These are phyloP conservation scores for Arctium lappa DNA, from an alignment of 129 eudicot species.

Conservation along the genomic window DNA sequence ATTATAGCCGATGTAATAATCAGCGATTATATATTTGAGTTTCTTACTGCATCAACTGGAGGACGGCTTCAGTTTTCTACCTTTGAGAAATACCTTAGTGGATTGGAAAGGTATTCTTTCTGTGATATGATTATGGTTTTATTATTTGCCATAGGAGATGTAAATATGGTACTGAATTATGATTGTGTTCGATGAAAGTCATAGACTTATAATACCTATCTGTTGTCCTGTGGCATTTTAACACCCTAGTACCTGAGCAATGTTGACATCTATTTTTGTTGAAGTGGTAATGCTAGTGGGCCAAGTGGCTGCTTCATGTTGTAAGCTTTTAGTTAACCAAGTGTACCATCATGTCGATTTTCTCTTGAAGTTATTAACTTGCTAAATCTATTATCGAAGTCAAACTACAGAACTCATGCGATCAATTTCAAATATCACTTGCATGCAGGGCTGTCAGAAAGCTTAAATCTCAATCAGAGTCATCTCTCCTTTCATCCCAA, in stretches of 20 bases:
- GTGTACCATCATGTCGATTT: not conserved
- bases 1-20: conserved; percentile 76
- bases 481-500: conserved; percentile 68
- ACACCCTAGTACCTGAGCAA: not conserved
- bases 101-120: conserved; percentile 65
- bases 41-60: conserved; percentile 67
- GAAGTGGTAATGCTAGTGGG: not conserved
- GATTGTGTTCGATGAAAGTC: not conserved
- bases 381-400: not conserved
- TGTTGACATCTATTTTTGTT: not conserved
- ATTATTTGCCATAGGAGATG: not conserved
- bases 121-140: not conserved
- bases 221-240: not conserved
- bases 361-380: not conserved
- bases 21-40: conserved; percentile 70
- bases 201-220: not conserved
- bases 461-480: conserved; percentile 69
- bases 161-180: conserved; percentile 3
- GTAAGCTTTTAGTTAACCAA: not conserved
- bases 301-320: not conserved
- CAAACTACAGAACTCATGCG: not conserved
- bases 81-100: conserved; percentile 81
- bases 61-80: conserved; percentile 71
- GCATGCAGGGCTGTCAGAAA: conserved; percentile 59
- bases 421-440: not conserved